Conservation (phyloP, 2,329 filamentous ascomycete genomes). For the Beauveria sp. region DNA sequence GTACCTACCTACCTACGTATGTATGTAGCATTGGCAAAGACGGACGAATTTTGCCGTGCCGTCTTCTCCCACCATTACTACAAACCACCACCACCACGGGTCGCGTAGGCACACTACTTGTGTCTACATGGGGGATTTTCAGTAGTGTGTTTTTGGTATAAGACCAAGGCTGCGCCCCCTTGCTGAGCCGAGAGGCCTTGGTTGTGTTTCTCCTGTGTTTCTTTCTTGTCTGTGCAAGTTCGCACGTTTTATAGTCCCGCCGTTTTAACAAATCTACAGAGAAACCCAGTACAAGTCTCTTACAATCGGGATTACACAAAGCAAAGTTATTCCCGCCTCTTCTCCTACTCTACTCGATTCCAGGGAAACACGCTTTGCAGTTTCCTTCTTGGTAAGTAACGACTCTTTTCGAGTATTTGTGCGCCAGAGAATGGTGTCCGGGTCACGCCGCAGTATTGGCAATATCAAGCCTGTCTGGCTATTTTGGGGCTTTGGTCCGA, state of each 20-base stretch:
- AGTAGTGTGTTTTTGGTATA: conserved; percentile 1
- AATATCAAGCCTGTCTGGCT: neutral
- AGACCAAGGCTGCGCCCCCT: conserved; percentile 2
- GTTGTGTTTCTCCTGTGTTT: neutral
- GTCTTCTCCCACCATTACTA: neutral
- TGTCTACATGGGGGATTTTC: neutral
- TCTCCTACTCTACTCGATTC: too few relatives aligned
- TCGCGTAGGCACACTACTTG: neutral
- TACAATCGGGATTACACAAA: too few relatives aligned
- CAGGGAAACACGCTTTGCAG: too few relatives aligned
- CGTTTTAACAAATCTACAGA: neutral
- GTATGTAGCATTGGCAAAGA: neutral
- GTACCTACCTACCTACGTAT: neutral
- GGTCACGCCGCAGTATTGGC: neutral
- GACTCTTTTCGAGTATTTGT: neutral
- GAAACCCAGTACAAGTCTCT: neutral
- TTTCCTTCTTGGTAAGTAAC: too few relatives aligned
- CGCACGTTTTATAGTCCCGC: too few relatives aligned
- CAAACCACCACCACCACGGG: neutral
- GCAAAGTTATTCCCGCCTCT: too few relatives aligned
- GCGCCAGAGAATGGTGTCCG: neutral
- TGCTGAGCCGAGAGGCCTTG: neutral
- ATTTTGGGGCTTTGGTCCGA: neutral
- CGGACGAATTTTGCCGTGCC: neutral
- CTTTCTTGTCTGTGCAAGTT: neutral